phyloP scores from a whole-genome alignment of 139 green algal species.

The Axilococcus clingmanii region DNA sequence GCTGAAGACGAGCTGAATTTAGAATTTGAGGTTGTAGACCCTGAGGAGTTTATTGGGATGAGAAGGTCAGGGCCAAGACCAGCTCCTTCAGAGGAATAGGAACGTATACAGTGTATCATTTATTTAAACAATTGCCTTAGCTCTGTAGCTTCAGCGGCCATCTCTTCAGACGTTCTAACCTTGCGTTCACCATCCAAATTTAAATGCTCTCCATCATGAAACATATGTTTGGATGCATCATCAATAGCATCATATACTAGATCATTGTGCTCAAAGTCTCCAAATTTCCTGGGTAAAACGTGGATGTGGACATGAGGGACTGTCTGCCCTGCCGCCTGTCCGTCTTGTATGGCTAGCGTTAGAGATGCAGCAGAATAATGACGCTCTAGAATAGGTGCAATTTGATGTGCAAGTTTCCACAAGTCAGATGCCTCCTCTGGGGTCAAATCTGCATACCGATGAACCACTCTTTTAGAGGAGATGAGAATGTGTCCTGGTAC shows the following conservation, averaged over 20 bases:
- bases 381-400: slow-evolving; percentile 45
- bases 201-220: slow-evolving; percentile 32
- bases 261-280: slow-evolving; percentile 91
- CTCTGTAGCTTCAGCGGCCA: slow-evolving; percentile 67
- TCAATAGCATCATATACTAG: slow-evolving; percentile 78
- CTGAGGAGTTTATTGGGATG: too few species aligned
- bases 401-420: slow-evolving; percentile 61
- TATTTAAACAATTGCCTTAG: slow-evolving; percentile 41
- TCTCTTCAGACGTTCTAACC: slow-evolving; percentile 60
- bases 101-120: too few species aligned
- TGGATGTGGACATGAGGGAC: slow-evolving; percentile 96
- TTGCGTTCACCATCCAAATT: slow-evolving; percentile 64
- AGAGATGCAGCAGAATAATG: slow-evolving; percentile 55
- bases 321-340: slow-evolving; percentile 73
- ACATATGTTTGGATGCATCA: background rate
- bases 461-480: slow-evolving; percentile 54
- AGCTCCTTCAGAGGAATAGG: too few species aligned
- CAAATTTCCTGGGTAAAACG: slow-evolving; percentile 69
- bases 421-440: slow-evolving; percentile 78
- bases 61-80: too few species aligned
- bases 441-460: slow-evolving; percentile 68
- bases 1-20: background rate
- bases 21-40: too few species aligned
- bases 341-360: slow-evolving; percentile 80
- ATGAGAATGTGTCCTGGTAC: slow-evolving; percentile 95